Evolutionary conservation across 1,139 yeast species (phyloP).

Genomic region (Suhomyces maxii): DNA sequence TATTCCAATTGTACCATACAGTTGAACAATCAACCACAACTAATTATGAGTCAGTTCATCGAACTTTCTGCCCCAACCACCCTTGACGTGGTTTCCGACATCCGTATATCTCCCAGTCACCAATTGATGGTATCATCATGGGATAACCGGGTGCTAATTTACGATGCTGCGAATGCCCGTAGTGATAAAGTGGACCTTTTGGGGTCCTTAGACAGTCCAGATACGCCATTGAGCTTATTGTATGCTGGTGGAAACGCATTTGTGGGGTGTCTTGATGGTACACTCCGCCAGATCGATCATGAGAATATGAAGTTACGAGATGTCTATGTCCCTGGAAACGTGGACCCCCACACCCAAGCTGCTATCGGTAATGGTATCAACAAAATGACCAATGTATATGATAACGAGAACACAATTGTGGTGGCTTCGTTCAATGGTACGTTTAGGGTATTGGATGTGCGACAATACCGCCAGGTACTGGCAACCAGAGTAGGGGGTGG

Average conservation of each 20-base stretch:
- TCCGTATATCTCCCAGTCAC: conserved; percentile 28
- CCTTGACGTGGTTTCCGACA: conserved; percentile 16
- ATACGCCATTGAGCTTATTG: conserved; percentile 14
- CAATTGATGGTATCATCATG: conserved; percentile 43
- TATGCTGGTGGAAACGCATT: conserved; percentile 22
- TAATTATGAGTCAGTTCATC: conserved; percentile 6
- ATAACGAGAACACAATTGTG: conserved; percentile 32
- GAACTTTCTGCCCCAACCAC: conserved; percentile 22
- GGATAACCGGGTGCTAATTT: conserved; percentile 41
- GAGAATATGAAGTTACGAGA: conserved; percentile 35
- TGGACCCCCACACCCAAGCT: conserved; percentile 9
- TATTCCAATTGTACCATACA: neutral
- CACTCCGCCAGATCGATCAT: conserved; percentile 40
- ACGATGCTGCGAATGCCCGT: conserved; percentile 21
- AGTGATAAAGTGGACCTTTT: conserved; percentile 5
- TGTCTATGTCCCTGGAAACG: conserved; percentile 13
- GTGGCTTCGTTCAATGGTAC: conserved; percentile 60
- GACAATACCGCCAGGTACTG: conserved; percentile 19
- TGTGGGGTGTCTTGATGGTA: conserved; percentile 44
- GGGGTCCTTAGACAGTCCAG: conserved; percentile 6
- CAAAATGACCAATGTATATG: conserved; percentile 25
- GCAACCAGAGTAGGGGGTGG: conserved; percentile 4
- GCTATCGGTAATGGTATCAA: conserved; percentile 30
- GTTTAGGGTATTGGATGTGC: conserved; percentile 38
- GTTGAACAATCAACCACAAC: neutral